Percentiles rank a stretch among this genome's conserved stretches.
These are phyloP conservation scores for Thoreauomyces humboldtii DNA, from an alignment of 192 early-diverging fungal species.

Conservation along the genomic window DNA sequence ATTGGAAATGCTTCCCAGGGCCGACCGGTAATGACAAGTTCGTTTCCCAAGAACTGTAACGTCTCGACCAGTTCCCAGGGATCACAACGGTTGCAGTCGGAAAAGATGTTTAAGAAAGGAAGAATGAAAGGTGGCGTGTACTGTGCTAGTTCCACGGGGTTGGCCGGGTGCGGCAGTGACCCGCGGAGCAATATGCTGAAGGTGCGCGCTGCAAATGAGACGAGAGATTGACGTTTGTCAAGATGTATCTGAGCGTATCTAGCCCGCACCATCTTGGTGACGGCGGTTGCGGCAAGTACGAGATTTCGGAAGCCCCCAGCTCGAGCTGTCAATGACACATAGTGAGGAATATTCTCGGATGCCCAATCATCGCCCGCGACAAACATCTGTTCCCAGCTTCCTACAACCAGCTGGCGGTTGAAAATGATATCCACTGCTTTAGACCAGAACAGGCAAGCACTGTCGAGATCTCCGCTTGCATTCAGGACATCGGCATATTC, in stretches of 20 bases:
- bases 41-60: background rate
- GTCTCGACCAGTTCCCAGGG: background rate
- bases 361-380: slow-evolving; percentile 2
- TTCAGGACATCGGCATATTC: slow-evolving; percentile 27
- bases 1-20: slow-evolving; percentile 13
- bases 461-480: slow-evolving; percentile 6
- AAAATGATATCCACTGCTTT: slow-evolving; percentile 24
- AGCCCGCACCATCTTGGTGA: slow-evolving; percentile 16
- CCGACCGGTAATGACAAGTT: slow-evolving; percentile 9
- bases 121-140: slow-evolving; percentile 17
- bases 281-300: slow-evolving; percentile 10
- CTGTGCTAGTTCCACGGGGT: background rate
- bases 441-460: slow-evolving; percentile 30
- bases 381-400: slow-evolving; percentile 14
- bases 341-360: background rate
- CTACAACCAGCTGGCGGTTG: background rate
- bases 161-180: slow-evolving; percentile 14
- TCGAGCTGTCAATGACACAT: background rate
- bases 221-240: slow-evolving; percentile 22
- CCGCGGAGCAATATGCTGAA: slow-evolving; percentile 7
- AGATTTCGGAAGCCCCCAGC: slow-evolving; percentile 22
- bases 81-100: slow-evolving; percentile 2
- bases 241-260: slow-evolving; percentile 12
- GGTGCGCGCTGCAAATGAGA: slow-evolving; percentile 15
- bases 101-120: slow-evolving; percentile 13